Conservation (phyloP, 2,329 filamentous ascomycete species). For the Penicillium psychrosexuale region DNA sequence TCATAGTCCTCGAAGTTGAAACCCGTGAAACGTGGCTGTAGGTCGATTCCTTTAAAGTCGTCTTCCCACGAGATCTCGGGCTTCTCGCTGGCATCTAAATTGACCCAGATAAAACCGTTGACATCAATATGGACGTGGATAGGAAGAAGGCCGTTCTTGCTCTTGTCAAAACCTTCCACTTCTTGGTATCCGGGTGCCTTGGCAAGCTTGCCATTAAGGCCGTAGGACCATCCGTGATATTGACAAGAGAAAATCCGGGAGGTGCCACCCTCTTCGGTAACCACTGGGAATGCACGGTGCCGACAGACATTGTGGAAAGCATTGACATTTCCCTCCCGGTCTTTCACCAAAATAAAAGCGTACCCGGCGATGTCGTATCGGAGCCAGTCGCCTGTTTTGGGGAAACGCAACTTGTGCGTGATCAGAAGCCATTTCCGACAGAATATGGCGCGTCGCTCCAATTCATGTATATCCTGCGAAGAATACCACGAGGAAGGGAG, state of each 20-base stretch:
- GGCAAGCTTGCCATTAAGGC: constrained; percentile 24
- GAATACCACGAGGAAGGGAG: constrained; percentile 53
- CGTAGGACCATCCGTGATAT: constrained; percentile 27
- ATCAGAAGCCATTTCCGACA: constrained; percentile 50
- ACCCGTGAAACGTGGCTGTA: constrained; percentile 11
- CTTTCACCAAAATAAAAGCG: constrained; percentile 53
- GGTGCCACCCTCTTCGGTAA: constrained; percentile 19
- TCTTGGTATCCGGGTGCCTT: constrained; percentile 25
- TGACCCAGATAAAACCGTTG: constrained; percentile 25
- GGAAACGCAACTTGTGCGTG: constrained; percentile 46
- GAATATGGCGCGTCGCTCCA: constrained; percentile 57
- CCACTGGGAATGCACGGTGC: constrained; percentile 26
- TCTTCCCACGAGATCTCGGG: constrained; percentile 21
- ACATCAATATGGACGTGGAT: constrained; percentile 22
- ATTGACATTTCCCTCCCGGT: constrained; percentile 53
- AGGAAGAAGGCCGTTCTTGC: constrained; percentile 22
- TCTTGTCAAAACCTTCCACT: constrained; percentile 23
- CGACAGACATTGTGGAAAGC: constrained; percentile 25
- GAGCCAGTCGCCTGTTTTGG: constrained; percentile 56
- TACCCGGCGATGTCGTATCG: constrained; percentile 56
- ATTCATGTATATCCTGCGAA: constrained; percentile 47
- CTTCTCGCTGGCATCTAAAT: constrained; percentile 16
- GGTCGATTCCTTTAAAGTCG: constrained; percentile 17
- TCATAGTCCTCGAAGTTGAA: constrained; percentile 20
- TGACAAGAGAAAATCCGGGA: constrained; percentile 24